These are phyloP conservation scores for Pseudozyma flocculosa DNA, from an alignment of 1,284 basidiomycete species.

Conservation along the genomic window DNA sequence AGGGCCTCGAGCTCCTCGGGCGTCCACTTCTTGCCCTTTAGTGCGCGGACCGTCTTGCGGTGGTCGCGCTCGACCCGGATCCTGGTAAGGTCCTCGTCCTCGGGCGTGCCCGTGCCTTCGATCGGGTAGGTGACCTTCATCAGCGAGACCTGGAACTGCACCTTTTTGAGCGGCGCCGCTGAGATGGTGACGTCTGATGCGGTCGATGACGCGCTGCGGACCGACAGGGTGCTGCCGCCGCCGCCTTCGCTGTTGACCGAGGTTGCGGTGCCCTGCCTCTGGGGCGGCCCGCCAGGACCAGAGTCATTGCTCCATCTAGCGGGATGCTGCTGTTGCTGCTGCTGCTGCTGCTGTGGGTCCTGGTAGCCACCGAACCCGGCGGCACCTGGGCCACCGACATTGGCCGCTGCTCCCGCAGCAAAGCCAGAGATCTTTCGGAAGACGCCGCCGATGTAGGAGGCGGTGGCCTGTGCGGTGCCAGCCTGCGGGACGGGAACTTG, in stretches of 20 bases:
- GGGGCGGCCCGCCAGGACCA: no score
- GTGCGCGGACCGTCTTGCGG: constrained; percentile 31
- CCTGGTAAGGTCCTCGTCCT: constrained; percentile 49
- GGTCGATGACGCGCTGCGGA: neutral
- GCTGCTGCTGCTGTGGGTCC: constrained; percentile 4
- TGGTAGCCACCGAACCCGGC: constrained; percentile 12
- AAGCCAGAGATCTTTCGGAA: constrained; percentile 42
- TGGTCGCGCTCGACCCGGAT: constrained; percentile 49
- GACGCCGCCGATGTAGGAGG: constrained; percentile 44
- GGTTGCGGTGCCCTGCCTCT: no score
- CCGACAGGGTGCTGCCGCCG: no score
- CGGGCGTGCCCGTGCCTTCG: constrained; percentile 39
- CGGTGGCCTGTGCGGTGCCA: constrained; percentile 34
- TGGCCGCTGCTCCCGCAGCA: constrained; percentile 34
- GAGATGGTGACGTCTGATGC: constrained; percentile 18
- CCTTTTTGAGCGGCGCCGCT: constrained; percentile 42
- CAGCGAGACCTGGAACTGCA: constrained; percentile 51
- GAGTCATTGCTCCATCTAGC: no score
- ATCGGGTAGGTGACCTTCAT: constrained; percentile 57
- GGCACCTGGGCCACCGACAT: constrained; percentile 15
- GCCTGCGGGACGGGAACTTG: constrained; percentile 47
- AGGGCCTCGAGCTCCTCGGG: constrained; percentile 49
- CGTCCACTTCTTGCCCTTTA: constrained; percentile 36
- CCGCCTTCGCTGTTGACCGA: no score
- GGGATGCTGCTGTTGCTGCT: no score